Conservation (phyloP, 495 filamentous ascomycete genomes). For the Penicillium pancosmium region DNA sequence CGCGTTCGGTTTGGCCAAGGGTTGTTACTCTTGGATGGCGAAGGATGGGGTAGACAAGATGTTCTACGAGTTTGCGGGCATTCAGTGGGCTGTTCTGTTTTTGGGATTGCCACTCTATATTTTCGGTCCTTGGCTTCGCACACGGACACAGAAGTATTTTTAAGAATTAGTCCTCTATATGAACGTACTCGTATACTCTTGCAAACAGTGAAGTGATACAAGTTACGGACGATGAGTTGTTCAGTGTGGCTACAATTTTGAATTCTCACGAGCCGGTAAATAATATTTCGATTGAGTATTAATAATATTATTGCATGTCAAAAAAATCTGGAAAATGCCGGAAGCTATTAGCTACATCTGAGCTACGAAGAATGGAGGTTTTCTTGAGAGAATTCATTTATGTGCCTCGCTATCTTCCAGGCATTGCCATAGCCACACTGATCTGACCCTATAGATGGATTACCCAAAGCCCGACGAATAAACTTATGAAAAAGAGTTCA, state of each 20-base stretch:
- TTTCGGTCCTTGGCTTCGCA: constrained; percentile 33
- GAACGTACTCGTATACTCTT: too few species aligned
- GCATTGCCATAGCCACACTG: neutral
- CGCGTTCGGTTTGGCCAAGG: constrained; percentile 38
- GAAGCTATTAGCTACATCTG: too few species aligned
- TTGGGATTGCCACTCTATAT: constrained; percentile 39
- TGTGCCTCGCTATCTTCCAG: too few species aligned
- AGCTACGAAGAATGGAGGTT: too few species aligned
- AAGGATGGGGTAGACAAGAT: constrained; percentile 38
- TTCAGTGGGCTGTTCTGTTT: constrained; percentile 39
- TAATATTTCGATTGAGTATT: too few species aligned
- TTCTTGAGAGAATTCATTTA: too few species aligned
- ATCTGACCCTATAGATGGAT: neutral
- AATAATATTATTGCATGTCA: too few species aligned
- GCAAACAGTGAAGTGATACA: too few species aligned
- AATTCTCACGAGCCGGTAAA: too few species aligned
- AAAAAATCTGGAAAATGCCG: too few species aligned
- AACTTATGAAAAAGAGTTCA: neutral
- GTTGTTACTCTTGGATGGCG: constrained; percentile 33
- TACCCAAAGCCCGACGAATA: neutral
- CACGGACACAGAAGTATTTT: constrained; percentile 23
- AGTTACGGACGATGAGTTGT: too few species aligned
- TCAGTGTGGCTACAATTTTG: too few species aligned
- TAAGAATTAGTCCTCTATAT: neutral
- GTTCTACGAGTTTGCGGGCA: constrained; percentile 41